Evolutionary conservation across 805 yeast genomes (phyloP).

Genomic region (Ascoidea asiatica): DNA sequence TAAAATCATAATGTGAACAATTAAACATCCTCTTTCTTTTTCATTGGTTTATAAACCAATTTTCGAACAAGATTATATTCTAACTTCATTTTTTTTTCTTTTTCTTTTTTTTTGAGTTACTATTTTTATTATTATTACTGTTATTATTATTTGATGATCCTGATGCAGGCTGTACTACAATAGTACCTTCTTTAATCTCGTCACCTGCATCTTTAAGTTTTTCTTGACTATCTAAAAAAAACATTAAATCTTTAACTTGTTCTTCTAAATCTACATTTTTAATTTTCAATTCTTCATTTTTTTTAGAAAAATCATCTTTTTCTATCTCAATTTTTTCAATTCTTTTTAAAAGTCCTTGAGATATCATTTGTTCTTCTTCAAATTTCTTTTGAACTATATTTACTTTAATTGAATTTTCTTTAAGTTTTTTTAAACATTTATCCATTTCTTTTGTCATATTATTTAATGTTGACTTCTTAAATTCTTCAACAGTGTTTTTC

Average conservation of each 20-base stretch:
- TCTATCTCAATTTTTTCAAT: conserved; percentile 21
- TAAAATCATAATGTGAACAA: too few relatives aligned
- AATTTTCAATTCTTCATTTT: conserved; percentile 20
- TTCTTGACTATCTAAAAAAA: conserved; percentile 58
- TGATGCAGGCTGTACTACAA: conserved; percentile 24
- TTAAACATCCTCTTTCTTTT: too few relatives aligned
- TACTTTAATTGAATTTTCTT: too few relatives aligned
- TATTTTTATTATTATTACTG: too few relatives aligned
- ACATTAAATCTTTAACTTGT: conserved; percentile 69
- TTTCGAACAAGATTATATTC: too few relatives aligned
- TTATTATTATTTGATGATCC: too few relatives aligned
- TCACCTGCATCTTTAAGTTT: conserved; percentile 60
- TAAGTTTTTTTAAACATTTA: neutral
- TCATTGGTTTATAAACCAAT: too few relatives aligned
- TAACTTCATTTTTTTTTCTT: too few relatives aligned
- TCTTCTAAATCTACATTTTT: conserved; percentile 40
- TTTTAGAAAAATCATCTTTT: conserved; percentile 10
- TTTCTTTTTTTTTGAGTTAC: too few relatives aligned
- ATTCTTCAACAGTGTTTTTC: conserved; percentile 10
- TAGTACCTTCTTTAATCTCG: conserved; percentile 59
- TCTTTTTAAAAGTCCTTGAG: conserved; percentile 26
- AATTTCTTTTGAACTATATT: conserved; percentile 20
- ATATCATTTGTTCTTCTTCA: conserved; percentile 33
- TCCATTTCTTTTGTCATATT: conserved; percentile 1
- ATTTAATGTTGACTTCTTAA: conserved; percentile 7